Evolutionary conservation across 805 yeast genomes (phyloP), one percentile per base, ranked within the genome.

Genomic region (Myxozyma lipomycoides): DNA sequence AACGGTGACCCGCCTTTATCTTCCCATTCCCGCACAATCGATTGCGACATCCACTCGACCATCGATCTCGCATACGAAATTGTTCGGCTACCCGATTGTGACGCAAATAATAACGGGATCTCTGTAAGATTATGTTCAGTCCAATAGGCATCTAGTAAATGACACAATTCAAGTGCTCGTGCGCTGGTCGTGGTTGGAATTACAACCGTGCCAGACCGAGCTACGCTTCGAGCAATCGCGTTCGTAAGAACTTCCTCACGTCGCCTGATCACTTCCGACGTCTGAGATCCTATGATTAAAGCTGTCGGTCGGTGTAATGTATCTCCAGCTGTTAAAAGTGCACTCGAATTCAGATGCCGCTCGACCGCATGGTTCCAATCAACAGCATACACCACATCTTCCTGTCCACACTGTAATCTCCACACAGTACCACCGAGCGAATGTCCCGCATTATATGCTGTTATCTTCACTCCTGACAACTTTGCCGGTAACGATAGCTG

Each of bases 361-460:
- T 91, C 98, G 58, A 81, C 82, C 1, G 97, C 83, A 64, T 93
- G 98, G 66, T 90, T 91, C 98, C 98, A 93, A 40, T 85, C 81
- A 1, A 93, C 89, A 0, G 96, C 95, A 66, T 88, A 87, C 2
- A 91, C 72, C n/a, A 90, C 71, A 56, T 83, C 83, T 59, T 91
- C 97, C 17, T 82, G 78, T 54, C 84, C 81, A 49, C 82, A 82
- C 40, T 78, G 76, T 9, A 91, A 66, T 34, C 83, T 71, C 97
- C 97, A 90, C 41, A 90, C 79, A 0, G 95, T 81, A 12, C 98
- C 98, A 55, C 99, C 99, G 25, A 93, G 74, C 0, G 95, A 76
- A 64, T 87, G 96, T 2, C 99, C 99, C 0, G 97, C 83, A 65
- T 86, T 89, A 60, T 82, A 81, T 0, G 97, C 95, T 0, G 95